Evolutionary conservation across 2,329 filamentous ascomycete species (phyloP).

Genomic region (Pseudophaeomoniella oleicola): DNA sequence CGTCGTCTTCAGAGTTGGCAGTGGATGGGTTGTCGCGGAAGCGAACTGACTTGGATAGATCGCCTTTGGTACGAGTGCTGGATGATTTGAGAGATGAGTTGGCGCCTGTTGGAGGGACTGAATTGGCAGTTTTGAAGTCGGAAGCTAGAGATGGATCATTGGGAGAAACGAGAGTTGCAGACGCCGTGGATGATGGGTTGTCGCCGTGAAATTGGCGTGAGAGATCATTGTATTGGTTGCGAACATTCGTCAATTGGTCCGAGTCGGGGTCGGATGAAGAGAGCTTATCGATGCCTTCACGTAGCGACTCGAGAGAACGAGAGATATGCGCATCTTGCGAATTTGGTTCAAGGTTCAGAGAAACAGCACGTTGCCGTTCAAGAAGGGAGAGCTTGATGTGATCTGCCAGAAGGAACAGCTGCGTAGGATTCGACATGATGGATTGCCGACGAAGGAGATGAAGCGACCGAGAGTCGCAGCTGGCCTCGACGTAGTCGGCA

Average conservation of each 20-base stretch:
- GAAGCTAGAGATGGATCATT: slow-evolving; percentile 48
- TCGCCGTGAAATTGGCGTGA: slow-evolving; percentile 66
- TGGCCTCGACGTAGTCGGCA: too few species aligned
- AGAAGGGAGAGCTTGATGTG: slow-evolving; percentile 93
- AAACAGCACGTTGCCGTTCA: slow-evolving; percentile 75
- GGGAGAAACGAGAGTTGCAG: slow-evolving; percentile 39
- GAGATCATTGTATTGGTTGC: slow-evolving; percentile 61
- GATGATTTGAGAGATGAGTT: slow-evolving; percentile 11
- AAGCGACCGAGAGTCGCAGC: not conserved
- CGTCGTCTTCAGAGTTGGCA: slow-evolving; percentile 28
- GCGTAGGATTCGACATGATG: slow-evolving; percentile 42
- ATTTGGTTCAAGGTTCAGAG: slow-evolving; percentile 61
- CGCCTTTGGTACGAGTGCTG: slow-evolving; percentile 20
- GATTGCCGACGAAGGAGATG: slow-evolving; percentile 6
- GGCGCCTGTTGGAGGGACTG: slow-evolving; percentile 26
- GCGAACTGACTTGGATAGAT: slow-evolving; percentile 60
- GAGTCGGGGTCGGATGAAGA: slow-evolving; percentile 22
- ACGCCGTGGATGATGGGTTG: slow-evolving; percentile 30
- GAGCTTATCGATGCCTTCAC: slow-evolving; percentile 60
- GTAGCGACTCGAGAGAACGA: slow-evolving; percentile 72
- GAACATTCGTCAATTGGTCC: slow-evolving; percentile 48
- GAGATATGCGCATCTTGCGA: slow-evolving; percentile 81
- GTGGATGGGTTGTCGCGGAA: slow-evolving; percentile 55
- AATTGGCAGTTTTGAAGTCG: slow-evolving; percentile 40
- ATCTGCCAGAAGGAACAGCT: slow-evolving; percentile 85